Evolutionary conservation across 306 rosid species (phyloP).

Genomic region (Cicer pinnatifidum): DNA sequence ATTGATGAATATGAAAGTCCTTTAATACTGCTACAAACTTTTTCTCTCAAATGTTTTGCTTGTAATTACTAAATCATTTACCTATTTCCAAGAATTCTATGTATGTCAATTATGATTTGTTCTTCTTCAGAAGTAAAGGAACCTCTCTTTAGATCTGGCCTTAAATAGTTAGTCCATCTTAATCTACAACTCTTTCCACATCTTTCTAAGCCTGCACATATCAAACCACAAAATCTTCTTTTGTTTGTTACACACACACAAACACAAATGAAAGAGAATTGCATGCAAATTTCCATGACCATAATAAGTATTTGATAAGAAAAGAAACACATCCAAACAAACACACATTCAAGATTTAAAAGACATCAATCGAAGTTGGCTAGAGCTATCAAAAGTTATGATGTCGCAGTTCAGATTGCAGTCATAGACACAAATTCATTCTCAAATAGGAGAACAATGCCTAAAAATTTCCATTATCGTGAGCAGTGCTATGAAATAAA

Average conservation of each 20-base stretch:
- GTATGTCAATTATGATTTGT: constrained; percentile 73
- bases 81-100: constrained; percentile 86
- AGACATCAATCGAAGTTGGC: too few relatives aligned
- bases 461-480: too few relatives aligned
- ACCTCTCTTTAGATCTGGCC: constrained; percentile 87
- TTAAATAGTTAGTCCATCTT: constrained; percentile 86
- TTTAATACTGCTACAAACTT: not conserved
- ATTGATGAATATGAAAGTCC: constrained; percentile 15
- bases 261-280: not conserved
- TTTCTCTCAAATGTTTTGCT: constrained; percentile 18
- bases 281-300: too few relatives aligned
- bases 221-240: not conserved
- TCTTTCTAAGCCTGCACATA: constrained; percentile 67
- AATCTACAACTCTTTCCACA: constrained; percentile 93
- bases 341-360: too few relatives aligned
- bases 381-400: not conserved
- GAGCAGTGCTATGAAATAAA: too few relatives aligned
- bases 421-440: not conserved
- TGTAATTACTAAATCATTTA: constrained; percentile 21
- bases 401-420: not conserved
- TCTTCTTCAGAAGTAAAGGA: constrained; percentile 78
- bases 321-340: too few relatives aligned
- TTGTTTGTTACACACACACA: not conserved
- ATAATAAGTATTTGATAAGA: too few relatives aligned
- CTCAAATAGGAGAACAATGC: too few relatives aligned